These are phyloP conservation scores for Umbellularia californica DNA, from an alignment of 164 flowering plant species.

Conservation along the genomic window DNA sequence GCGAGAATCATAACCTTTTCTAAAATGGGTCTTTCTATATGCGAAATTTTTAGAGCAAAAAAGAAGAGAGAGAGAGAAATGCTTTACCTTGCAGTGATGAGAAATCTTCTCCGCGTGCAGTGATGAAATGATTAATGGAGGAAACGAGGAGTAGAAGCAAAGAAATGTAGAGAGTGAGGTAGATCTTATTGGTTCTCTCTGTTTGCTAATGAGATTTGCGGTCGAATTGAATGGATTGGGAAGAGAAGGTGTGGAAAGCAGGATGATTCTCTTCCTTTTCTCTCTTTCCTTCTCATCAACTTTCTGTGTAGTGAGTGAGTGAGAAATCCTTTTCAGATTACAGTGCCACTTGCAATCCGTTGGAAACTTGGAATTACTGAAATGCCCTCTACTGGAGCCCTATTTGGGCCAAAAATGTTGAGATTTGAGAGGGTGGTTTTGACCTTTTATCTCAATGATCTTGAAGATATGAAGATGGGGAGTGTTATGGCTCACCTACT, in stretches of 20 bases:
- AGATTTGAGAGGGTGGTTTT: background rate
- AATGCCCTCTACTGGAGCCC: background rate
- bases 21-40: background rate
- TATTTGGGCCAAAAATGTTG: background rate
- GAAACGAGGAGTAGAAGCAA: constrained; percentile 21
- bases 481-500: too few species aligned
- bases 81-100: background rate
- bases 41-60: background rate
- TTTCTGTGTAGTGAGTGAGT: constrained; percentile 1
- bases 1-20: background rate
- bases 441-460: background rate
- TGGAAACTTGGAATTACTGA: background rate
- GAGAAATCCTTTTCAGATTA: background rate
- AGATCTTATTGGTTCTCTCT: too few species aligned
- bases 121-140: constrained; percentile 2
- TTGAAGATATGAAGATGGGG: background rate
- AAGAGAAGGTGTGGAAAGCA: background rate
- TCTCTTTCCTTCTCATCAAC: background rate
- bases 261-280: background rate
- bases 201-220: background rate
- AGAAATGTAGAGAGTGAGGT: constrained; percentile 16
- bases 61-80: background rate
- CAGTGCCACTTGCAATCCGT: background rate
- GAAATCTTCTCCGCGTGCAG: background rate
- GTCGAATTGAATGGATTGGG: background rate